phyloP scores from a whole-genome alignment of 2,329 filamentous ascomycete species.

The Mycocentrospora acerina region DNA sequence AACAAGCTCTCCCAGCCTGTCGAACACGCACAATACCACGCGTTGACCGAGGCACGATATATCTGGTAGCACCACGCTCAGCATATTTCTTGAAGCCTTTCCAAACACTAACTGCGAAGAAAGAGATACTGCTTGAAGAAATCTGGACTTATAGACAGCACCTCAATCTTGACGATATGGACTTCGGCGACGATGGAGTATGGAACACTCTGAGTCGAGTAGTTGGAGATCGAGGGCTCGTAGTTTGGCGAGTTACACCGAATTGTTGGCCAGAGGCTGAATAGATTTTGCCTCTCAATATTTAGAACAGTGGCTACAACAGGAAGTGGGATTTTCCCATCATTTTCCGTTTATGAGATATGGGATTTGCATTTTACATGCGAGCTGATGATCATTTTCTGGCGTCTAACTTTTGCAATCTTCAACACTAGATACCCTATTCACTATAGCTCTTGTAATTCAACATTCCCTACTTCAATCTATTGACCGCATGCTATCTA shows the following conservation, averaged over 20 bases:
- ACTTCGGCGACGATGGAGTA: constrained; percentile 75
- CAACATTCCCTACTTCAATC: too few species aligned
- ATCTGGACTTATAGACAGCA: constrained; percentile 70
- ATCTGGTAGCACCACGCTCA: constrained; percentile 71
- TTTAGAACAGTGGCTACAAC: neutral
- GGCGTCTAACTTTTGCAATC: neutral
- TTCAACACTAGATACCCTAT: constrained; percentile 11
- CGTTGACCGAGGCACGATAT: constrained; percentile 54
- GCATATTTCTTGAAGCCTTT: constrained; percentile 68
- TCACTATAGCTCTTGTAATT: constrained; percentile 1
- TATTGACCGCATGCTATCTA: too few species aligned
- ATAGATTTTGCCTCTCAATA: neutral
- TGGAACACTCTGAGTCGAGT: constrained; percentile 70
- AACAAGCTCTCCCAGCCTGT: constrained; percentile 55
- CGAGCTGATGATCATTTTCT: neutral
- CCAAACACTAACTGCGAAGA: constrained; percentile 10
- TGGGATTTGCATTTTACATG: neutral
- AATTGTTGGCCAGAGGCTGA: constrained; percentile 35
- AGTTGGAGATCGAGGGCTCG: constrained; percentile 52
- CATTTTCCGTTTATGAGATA: neutral
- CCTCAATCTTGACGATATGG: constrained; percentile 77
- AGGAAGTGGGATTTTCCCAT: neutral
- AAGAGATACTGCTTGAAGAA: constrained; percentile 64
- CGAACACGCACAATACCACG: constrained; percentile 28
- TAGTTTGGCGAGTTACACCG: constrained; percentile 46